A percentile compares a stretch with the other conserved stretches of the same genome.
phyloP scores from a whole-genome alignment of 2,329 filamentous ascomycete species.

The Penicillium thymicola region DNA sequence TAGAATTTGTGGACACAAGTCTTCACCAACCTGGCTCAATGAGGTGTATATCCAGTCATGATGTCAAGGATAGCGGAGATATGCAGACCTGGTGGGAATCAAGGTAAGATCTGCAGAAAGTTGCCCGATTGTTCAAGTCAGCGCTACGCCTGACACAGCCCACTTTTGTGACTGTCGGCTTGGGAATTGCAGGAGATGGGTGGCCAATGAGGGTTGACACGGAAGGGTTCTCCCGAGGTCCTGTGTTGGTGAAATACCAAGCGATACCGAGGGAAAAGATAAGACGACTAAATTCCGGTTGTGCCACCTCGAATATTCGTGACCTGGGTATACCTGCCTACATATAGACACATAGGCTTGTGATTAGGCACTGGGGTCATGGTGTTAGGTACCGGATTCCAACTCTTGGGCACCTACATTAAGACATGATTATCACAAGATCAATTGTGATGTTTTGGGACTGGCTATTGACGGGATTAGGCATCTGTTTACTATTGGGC shows the following conservation, averaged over 20 bases:
- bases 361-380: neutral
- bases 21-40: neutral
- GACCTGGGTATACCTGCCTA: slow-evolving; percentile 3
- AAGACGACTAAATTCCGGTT: neutral
- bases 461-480: neutral
- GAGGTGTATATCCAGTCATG: neutral
- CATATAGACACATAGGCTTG: slow-evolving; percentile 3
- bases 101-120: slow-evolving; percentile 66
- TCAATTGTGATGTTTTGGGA: neutral
- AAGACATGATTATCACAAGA: neutral
- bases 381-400: neutral
- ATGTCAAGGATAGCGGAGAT: slow-evolving; percentile 63
- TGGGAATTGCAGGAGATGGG: slow-evolving; percentile 57
- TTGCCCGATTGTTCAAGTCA: slow-evolving; percentile 44
- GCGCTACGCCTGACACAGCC: slow-evolving; percentile 62
- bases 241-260: slow-evolving; percentile 3
- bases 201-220: slow-evolving; percentile 15
- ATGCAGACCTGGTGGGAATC: slow-evolving; percentile 74
- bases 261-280: slow-evolving; percentile 10
- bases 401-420: neutral
- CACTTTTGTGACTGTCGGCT: slow-evolving; percentile 55
- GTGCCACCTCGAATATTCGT: slow-evolving; percentile 12
- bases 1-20: neutral
- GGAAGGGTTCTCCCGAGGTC: neutral
- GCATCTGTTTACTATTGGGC: neutral